Evolutionary conservation across 306 rosid species (phyloP), one percentile per base, ranked within the genome.

Genomic region (Begonia fuchsioides): DNA sequence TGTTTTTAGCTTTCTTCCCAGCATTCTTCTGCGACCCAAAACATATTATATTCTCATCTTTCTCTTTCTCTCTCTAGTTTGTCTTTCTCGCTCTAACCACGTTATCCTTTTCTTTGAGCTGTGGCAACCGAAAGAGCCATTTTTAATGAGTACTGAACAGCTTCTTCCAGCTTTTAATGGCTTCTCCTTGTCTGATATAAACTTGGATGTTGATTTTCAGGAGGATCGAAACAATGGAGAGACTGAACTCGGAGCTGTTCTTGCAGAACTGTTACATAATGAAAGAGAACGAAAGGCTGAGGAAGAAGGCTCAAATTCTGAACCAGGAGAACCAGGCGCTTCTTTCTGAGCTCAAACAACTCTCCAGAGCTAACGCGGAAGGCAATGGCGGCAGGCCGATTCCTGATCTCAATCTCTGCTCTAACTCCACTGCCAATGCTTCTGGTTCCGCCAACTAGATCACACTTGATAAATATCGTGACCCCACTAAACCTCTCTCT

Each of bases 241-340:
- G 93, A 55, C 63, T 92, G 63, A 92, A 92, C 93, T 85, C 98
- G 47, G 81, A 92, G 76, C 78, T 92, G 62, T 83, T 76, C 68
- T 54, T 92, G 70, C 86, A 92, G 60, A 92, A 92, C 92, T 82
- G 92, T 67, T 79, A 77, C 87, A 92, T 92, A 75, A 75, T 85
- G 96, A 73, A 82, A 47, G 98, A 92, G 73, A 92, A 92, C 39
- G 98, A 92, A 60, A 82, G 72, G 67, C 72, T 92, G 9, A 82
- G 96, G 87, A 92, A 92, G 93, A 92, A 92, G 49, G 98, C 98
- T 1, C 94, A 85, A 63, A 55, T 85, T 67, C 80, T 92, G 50
- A 85, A 92, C 69, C 94, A 92, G 63, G 98, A 92, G 82, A 92
- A 92, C 59, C 98, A 92, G 45, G 81, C 61, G 5, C 76, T 92